Base-by-base conservation (phyloP, 176 grass and related monocot genomes). In the Carex scoparia region DNA sequence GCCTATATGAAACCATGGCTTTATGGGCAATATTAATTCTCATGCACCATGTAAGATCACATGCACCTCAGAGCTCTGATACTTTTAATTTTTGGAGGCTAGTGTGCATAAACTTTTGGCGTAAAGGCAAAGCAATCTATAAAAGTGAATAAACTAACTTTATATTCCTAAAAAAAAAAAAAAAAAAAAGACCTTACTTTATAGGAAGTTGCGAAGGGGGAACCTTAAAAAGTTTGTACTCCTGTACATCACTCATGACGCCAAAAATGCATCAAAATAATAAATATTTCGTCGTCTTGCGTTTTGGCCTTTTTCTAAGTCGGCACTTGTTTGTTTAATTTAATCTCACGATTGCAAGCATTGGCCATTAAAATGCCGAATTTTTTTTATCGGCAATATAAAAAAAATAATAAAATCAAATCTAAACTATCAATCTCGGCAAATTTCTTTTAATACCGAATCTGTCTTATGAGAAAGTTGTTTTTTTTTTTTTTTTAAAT, bases 31-130 rank as follows among this genome's bases (percentile, higher is more conserved):
- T 18, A 60, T 60, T n/a, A 38, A 70, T 32, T 70, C 40, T 32
- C 28, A 69, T 57, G 19, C 46, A 28, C 10, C n/a, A 30, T 79
- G 14, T 42, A 35, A 54, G 16, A 79, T 79, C 76, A 79, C 76
- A 79, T 63, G 79, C 79, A 46, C 38, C 79, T 5, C 64, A 81
- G 64, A 83, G 46, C 49, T 13, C 0, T 6, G 73, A 32, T 56
- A 33, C 49, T 56, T 77, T 62, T 15, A 75, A 14, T 49, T 55
- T 77, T 77, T 77, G 73, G 73, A 77, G 73, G 23, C 49, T 56
- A 56, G 27, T 19, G 48, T 48, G 38, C 16, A 28, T 51, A 65
- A 53, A 31, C 80, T 68, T 68, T 68, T 9, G 40, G 62, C 80
- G 18, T 48, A 65, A 82, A 65, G 60, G 3, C 3, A 23, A 23